phyloP scores from a whole-genome alignment of 805 yeast species.

The Starmerella apis region DNA sequence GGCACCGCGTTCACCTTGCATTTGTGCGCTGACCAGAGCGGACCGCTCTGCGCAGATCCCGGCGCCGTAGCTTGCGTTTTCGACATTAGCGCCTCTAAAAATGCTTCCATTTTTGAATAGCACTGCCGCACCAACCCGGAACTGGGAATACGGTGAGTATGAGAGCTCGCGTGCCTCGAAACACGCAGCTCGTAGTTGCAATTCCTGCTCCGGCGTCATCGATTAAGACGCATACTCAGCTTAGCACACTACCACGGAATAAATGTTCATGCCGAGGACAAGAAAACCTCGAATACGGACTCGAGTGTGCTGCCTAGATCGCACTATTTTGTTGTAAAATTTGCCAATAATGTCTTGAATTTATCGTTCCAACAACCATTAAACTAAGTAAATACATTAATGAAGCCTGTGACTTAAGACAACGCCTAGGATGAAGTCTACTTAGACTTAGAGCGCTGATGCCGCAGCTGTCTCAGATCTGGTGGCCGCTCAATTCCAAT shows the following conservation, averaged over 20 bases:
- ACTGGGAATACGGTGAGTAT: conserved; percentile 65
- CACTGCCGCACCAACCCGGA: conserved; percentile 75
- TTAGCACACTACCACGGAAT: too few species aligned
- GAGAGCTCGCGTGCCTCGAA: conserved; percentile 40
- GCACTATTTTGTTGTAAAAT: too few species aligned
- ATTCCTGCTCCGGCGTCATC: conserved; percentile 9
- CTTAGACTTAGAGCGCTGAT: neutral
- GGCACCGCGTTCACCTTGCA: conserved; percentile 27
- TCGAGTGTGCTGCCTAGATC: too few species aligned
- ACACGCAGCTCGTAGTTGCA: conserved; percentile 21
- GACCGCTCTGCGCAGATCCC: conserved; percentile 69
- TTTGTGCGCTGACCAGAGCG: conserved; percentile 49
- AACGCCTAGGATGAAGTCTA: neutral
- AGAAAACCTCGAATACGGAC: too few species aligned
- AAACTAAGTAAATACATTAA: neutral
- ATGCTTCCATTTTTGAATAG: conserved; percentile 42
- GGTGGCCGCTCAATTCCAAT: conserved; percentile 71
- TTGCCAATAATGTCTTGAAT: too few species aligned
- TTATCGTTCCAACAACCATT: too few species aligned
- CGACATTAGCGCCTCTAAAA: conserved; percentile 75
- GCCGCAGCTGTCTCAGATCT: conserved; percentile 52
- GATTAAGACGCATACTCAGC: conserved; percentile 1
- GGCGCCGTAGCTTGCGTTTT: conserved; percentile 83
- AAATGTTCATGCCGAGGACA: too few species aligned
- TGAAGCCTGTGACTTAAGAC: neutral